Evolutionary conservation across 176 grass and related monocot genomes (phyloP), one percentile per base, ranked within the genome.

Genomic region (Oryza nivara): DNA sequence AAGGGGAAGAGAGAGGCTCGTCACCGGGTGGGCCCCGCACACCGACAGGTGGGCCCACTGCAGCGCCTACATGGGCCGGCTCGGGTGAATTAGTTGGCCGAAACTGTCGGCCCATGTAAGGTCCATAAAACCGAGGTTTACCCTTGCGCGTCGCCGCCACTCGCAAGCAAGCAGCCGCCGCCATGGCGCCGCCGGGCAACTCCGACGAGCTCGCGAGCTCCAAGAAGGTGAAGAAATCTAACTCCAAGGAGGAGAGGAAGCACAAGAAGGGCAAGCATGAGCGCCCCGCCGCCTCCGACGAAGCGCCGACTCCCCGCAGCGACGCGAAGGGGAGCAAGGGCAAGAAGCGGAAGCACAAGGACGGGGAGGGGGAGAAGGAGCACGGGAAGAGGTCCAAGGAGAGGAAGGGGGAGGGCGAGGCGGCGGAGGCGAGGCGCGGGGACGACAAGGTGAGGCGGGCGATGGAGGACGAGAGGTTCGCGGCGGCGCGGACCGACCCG

Each of bases 401-500:
- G 23, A 58, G 65, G 43, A 80, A 78, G 60, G 60, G 45, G 1
- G 70, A 82, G 66, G 66, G 52, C 0, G 44, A 88, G 66, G 67
- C 28, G 4, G 58, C 8, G 54, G 79, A 84, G 8, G 66, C 4
- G 6, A 60, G 85, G 56, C 8, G 81, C 60, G 71, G 64, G 19
- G 40, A 77, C 40, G 84, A 85, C 1, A 72, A 86, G 88, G 77
- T 85, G 83, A 84, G 48, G 56, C 66, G 81, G 16, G 61, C 63
- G 44, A 91, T 90, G 82, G 87, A 88, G 63, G 95, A 95, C 73
- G 76, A 89, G 89, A 80, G 95, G 56, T 98, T 89, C 84, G 30
- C 73, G 70, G 70, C 88, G 46, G 80, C 82, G 77, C 86, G 89
- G 63, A 85, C 75, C 41, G 95, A 94, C 66, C 95, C 92, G 70